Percentiles rank a stretch among this genome's conserved stretches.
Conservation (phyloP, 306 rosid species). For the Castanea mollissima region DNA sequence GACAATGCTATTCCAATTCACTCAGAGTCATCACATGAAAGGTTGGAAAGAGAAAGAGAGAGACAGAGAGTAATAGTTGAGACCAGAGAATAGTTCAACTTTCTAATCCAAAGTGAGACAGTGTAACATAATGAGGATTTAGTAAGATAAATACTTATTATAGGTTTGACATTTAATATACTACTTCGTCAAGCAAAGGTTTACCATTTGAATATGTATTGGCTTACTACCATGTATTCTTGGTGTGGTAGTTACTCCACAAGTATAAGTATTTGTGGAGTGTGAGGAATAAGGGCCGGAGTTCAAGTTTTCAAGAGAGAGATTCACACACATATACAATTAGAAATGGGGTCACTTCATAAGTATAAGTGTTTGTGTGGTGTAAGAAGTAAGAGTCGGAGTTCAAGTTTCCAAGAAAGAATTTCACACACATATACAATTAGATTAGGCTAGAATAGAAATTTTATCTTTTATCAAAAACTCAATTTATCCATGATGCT, state of each 20-base stretch:
- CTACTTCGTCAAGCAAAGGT: background rate
- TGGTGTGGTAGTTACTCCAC: too few species aligned
- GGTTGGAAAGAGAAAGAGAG: constrained; percentile 21
- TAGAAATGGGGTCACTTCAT: too few species aligned
- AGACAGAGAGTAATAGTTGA: background rate
- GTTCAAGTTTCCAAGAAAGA: too few species aligned
- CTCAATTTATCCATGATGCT: background rate
- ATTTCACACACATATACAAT: too few species aligned
- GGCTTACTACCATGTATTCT: background rate
- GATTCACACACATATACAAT: too few species aligned
- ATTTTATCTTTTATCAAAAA: background rate
- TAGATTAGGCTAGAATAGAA: too few species aligned
- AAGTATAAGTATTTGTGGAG: too few species aligned
- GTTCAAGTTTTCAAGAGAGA: too few species aligned
- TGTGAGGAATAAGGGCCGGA: too few species aligned
- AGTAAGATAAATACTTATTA: background rate
- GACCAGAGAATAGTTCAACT: constrained; percentile 5
- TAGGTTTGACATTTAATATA: background rate
- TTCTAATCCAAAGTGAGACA: background rate
- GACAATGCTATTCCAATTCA: constrained; percentile 27
- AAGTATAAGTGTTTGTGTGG: too few species aligned
- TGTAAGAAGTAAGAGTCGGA: too few species aligned
- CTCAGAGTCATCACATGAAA: constrained; percentile 48
- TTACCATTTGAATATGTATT: background rate
- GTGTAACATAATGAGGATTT: background rate